Evolutionary conservation across 225 moss, liverwort and hornwort genomes (phyloP), one percentile per base, ranked within the genome.

Genomic region (Climacium dendroides): DNA sequence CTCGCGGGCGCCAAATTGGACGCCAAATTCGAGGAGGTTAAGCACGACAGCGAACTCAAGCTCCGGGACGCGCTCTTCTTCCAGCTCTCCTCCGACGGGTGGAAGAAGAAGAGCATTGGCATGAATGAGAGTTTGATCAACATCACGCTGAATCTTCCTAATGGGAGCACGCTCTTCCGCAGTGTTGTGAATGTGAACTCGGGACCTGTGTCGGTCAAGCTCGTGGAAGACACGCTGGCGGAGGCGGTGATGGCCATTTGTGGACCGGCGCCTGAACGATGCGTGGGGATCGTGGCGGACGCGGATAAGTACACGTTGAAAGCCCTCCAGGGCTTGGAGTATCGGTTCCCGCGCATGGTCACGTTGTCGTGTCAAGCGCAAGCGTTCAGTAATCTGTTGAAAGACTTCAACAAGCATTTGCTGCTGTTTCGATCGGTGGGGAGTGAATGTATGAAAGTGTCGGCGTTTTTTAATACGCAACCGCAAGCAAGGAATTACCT

Each of bases 331-430:
- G 97, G 95, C 87, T 89, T 97, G 88, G 97, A 97, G 90, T 95
- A 94, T 66, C 94, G 94, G 52, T 95, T 95, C 87, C 95, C 96
- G 23, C 92, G 97, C 89, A 97, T 97, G 97, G 96, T 97, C 55
- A 96, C 96, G 88, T 93, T 97, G 34, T 96, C 94, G 57, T 97
- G 97, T 86, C 97, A 96, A 80, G 94, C 93, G 30, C 96, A 96
- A 91, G 96, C 95, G 41, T 95, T 97, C 89, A 94, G 89, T 80
- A 94, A 93, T 88, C 89, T 97, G 45, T 90, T 97, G 67, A 97
- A 97, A 84, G 96, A 97, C 84, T 96, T 97, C 92, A 96, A 93
- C 91, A 97, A 97, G 86, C 96, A 97, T 50, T 90, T 97, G n/a
- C 89, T 90, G 30, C 90, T 96, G 15, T 95, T 97, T 89, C 90